Conservation (phyloP, 1,284 basidiomycete genomes). For the Sphaerobolus stellatus region DNA sequence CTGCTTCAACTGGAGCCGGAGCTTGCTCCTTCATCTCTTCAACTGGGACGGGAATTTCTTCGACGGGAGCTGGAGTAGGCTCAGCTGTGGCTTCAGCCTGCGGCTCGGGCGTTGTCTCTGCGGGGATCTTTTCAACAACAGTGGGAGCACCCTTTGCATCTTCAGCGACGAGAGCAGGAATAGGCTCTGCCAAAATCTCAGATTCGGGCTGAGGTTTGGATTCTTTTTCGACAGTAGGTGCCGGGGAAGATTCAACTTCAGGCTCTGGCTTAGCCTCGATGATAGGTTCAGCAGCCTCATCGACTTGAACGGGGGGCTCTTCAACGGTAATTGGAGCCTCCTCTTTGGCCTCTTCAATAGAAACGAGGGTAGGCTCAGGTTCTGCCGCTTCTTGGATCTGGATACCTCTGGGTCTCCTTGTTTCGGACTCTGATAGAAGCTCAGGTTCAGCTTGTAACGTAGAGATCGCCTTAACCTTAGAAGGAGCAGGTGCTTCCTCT, state of each 20-base stretch:
- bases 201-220: not conserved
- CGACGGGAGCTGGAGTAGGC: not conserved
- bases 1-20: no score
- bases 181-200: not conserved
- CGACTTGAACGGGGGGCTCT: no score
- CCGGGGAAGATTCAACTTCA: not conserved
- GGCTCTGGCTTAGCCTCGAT: conserved; percentile 1
- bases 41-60: not conserved
- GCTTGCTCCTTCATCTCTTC: no score
- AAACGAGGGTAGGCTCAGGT: no score
- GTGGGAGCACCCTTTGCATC: not conserved
- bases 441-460: no score
- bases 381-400: no score
- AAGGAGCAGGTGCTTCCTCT: no score
- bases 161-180: no score
- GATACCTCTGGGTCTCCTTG: no score
- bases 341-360: no score
- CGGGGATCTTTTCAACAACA: not conserved
- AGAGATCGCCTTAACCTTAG: no score
- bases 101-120: not conserved
- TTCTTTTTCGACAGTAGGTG: not conserved
- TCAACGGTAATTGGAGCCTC: no score
- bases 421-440: not conserved
- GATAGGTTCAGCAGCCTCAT: not conserved
- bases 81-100: not conserved